These are phyloP conservation scores for Lentinula guzmanii DNA, from an alignment of 768 basidiomycete species.

Conservation along the genomic window DNA sequence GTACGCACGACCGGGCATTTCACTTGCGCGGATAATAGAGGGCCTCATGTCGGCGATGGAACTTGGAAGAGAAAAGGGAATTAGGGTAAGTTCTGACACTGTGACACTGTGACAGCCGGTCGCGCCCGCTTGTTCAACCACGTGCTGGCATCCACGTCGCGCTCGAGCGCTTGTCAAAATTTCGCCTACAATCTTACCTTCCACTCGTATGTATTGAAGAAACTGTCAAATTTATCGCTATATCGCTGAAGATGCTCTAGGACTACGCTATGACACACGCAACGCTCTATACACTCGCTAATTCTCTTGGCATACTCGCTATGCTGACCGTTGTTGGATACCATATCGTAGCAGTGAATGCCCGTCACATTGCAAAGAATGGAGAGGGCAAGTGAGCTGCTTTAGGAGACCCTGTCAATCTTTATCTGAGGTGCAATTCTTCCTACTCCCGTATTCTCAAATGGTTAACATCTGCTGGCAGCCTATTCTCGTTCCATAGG, in stretches of 20 bases:
- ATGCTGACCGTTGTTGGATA: conserved; percentile 87
- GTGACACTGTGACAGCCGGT: neutral
- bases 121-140: neutral
- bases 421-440: too few species aligned
- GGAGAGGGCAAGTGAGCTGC: neutral
- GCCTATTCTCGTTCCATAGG: too few species aligned
- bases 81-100: too few species aligned
- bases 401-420: neutral
- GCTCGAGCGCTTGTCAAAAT: neutral
- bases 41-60: conserved; percentile 49
- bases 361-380: conserved; percentile 14
- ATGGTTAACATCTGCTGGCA: neutral
- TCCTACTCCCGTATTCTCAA: too few species aligned
- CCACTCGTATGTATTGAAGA: neutral
- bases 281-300: conserved; percentile 78
- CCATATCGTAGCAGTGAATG: conserved; percentile 87
- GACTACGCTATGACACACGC: conserved; percentile 62
- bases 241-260: conserved; percentile 21
- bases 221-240: neutral
- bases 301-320: conserved; percentile 75
- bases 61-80: conserved; percentile 8
- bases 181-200: neutral
- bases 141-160: neutral
- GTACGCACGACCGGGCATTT: conserved; percentile 83
- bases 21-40: conserved; percentile 51